Conservation (phyloP, 352 stramenopile genomes). For the Phytophthora sojae region DNA sequence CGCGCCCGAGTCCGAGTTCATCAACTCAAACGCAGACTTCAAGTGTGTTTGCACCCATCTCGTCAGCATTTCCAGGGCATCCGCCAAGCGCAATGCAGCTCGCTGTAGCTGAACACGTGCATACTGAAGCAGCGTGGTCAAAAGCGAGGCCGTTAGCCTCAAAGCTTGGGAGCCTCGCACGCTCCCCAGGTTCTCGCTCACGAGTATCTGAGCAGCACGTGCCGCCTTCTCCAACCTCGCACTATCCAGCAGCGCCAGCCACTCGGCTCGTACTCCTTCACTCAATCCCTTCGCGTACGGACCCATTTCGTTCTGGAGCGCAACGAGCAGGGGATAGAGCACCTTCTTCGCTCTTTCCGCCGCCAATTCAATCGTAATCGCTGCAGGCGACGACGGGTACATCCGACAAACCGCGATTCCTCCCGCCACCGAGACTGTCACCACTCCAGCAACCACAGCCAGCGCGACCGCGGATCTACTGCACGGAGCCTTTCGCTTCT, state of each 20-base stretch:
- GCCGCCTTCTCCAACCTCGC: slow-evolving; percentile 12
- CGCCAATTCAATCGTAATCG: slow-evolving; percentile 14
- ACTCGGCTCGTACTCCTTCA: slow-evolving; percentile 1
- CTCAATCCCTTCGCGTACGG: background rate
- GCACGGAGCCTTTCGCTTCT: slow-evolving; percentile 32
- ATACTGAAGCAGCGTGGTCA: slow-evolving; percentile 4
- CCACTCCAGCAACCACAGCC: slow-evolving; percentile 14
- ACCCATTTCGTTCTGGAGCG: slow-evolving; percentile 1
- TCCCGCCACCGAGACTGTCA: slow-evolving; percentile 18
- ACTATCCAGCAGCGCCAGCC: slow-evolving; percentile 12
- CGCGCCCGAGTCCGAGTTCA: background rate
- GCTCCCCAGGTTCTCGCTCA: background rate
- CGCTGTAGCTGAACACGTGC: slow-evolving; percentile 9
- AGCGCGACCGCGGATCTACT: slow-evolving; percentile 19
- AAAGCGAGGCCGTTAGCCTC: background rate
- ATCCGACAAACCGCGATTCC: slow-evolving; percentile 30
- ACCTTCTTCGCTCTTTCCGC: slow-evolving; percentile 6
- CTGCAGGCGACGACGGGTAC: slow-evolving; percentile 35
- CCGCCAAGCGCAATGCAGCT: slow-evolving; percentile 2
- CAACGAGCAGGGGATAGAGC: slow-evolving; percentile 2
- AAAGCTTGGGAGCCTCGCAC: background rate
- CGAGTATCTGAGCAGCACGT: slow-evolving; percentile 8
- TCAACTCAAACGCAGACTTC: slow-evolving; percentile 1
- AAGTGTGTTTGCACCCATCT: slow-evolving; percentile 18
- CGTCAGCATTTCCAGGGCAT: slow-evolving; percentile 12